These are phyloP conservation scores for Erythrobasidium hasegawianum DNA, from an alignment of 1,284 basidiomycete species.

Conservation along the genomic window DNA sequence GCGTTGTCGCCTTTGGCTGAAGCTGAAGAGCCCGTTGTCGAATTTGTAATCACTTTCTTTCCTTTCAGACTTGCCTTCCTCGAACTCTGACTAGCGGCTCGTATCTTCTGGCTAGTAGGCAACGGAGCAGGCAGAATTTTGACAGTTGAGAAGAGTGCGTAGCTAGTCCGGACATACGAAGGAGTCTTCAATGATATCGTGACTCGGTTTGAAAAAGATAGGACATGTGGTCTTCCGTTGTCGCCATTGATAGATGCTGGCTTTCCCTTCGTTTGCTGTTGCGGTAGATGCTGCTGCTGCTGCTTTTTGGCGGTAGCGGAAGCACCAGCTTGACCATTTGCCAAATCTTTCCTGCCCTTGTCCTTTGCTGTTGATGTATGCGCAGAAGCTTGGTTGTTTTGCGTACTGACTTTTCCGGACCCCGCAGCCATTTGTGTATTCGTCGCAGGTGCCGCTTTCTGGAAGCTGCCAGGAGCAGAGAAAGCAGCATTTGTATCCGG, in stretches of 20 bases:
- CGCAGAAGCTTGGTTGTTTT: not conserved
- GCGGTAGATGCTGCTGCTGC: conserved; percentile 1
- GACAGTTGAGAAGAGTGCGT: conserved; percentile 80
- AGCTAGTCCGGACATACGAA: conserved; percentile 78
- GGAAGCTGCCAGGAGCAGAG: conserved; percentile 50
- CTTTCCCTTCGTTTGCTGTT: not conserved
- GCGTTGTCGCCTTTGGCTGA: not conserved
- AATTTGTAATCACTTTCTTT: not conserved
- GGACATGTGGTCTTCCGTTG: conserved; percentile 19
- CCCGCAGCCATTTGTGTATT: not conserved
- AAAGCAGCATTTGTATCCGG: conserved; percentile 49
- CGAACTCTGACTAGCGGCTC: not conserved
- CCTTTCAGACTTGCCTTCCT: not conserved
- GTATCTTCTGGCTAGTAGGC: not conserved
- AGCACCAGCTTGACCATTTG: not conserved
- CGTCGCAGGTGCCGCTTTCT: not conserved
- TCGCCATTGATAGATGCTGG: not conserved
- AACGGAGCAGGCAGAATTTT: conserved; percentile 50
- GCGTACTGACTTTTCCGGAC: not conserved
- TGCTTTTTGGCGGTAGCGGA: not conserved
- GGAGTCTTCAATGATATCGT: conserved; percentile 88
- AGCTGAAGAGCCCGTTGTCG: not conserved
- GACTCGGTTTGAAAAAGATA: conserved; percentile 76
- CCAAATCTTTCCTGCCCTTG: conserved; percentile 1
- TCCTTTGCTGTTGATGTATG: conserved; percentile 7